Evolutionary conservation across 1,139 yeast genomes (phyloP).

Genomic region (Candida labiduridarum): DNA sequence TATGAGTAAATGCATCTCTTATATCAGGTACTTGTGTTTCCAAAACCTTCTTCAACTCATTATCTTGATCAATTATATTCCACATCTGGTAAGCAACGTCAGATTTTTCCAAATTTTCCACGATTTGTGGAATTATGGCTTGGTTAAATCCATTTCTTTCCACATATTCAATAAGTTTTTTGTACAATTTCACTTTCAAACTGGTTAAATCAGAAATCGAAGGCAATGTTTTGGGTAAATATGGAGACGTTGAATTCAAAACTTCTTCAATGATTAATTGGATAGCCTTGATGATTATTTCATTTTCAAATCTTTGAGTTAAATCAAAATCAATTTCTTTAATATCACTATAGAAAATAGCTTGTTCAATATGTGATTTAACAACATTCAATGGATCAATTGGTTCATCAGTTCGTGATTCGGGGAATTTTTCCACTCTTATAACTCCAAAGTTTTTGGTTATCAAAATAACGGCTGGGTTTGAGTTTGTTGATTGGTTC

Average conservation of each 20-base stretch:
- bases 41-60: slow-evolving; percentile 7
- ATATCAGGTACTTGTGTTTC: slow-evolving; percentile 19
- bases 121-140: slow-evolving; percentile 34
- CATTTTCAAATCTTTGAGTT: slow-evolving; percentile 31
- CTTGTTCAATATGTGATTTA: slow-evolving; percentile 80
- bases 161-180: slow-evolving; percentile 49
- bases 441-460: slow-evolving; percentile 67
- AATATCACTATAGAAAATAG: slow-evolving; percentile 59
- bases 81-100: slow-evolving; percentile 57
- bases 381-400: slow-evolving; percentile 43
- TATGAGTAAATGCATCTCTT: slow-evolving; percentile 31
- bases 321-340: slow-evolving; percentile 60
- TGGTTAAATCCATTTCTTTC: slow-evolving; percentile 47
- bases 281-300: slow-evolving; percentile 52
- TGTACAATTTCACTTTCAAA: slow-evolving; percentile 28
- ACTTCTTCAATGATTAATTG: slow-evolving; percentile 55
- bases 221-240: slow-evolving; percentile 33
- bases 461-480: slow-evolving; percentile 50
- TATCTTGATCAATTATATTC: slow-evolving; percentile 31
- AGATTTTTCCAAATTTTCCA: slow-evolving; percentile 58
- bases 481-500: slow-evolving; percentile 28
- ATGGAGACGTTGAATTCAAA: slow-evolving; percentile 45
- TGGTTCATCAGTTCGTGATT: slow-evolving; percentile 17
- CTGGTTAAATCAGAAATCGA: slow-evolving; percentile 28
- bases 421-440: slow-evolving; percentile 53